A percentile compares a stretch with the other conserved stretches of the same genome.
phyloP scores from a whole-genome alignment of 345 rosid species.

The Eucalyptus globulus region DNA sequence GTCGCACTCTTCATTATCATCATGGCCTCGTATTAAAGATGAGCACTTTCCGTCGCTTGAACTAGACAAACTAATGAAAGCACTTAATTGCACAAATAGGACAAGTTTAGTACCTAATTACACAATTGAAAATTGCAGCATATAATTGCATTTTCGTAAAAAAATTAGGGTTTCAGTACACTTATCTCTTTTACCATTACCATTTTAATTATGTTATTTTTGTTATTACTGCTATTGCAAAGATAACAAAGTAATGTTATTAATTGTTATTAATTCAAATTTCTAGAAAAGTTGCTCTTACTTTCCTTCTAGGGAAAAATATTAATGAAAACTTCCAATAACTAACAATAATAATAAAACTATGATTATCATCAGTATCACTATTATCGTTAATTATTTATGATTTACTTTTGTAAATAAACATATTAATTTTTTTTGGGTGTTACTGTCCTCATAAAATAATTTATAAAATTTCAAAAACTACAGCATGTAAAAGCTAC shows the following conservation, averaged over 20 bases:
- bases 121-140: no score
- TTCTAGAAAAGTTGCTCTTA: neutral
- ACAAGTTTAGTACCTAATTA: neutral
- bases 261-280: no score
- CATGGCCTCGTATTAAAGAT: neutral
- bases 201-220: no score
- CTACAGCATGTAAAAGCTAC: neutral
- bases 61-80: neutral
- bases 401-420: neutral
- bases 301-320: neutral
- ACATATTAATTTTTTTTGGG: neutral
- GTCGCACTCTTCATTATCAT: neutral
- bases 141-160: no score
- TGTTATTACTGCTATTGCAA: neutral
- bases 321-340: neutral
- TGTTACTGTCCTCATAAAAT: neutral
- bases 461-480: no score
- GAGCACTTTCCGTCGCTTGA: neutral
- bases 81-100: neutral
- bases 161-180: neutral
- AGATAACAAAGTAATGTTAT: neutral
- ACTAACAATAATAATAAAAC: neutral
- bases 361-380: neutral
- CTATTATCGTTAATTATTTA: no score
- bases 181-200: neutral